Evolutionary conservation across 352 stramenopile species (phyloP).

Genomic region (Phytophthora cactorum): DNA sequence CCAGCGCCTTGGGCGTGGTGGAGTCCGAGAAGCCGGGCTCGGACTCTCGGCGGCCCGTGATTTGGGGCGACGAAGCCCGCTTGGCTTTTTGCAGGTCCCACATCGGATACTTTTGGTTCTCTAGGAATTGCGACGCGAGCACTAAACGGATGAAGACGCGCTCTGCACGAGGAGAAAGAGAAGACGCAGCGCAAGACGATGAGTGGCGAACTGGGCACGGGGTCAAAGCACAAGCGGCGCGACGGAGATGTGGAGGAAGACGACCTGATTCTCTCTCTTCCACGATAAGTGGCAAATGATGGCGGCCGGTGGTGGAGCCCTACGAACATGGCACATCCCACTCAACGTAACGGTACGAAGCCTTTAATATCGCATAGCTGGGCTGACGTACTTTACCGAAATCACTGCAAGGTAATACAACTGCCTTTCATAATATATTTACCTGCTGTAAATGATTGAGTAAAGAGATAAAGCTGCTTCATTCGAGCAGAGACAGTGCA

Average conservation of each 20-base stretch:
- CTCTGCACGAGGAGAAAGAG: slow-evolving; percentile 5
- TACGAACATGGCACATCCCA: slow-evolving; percentile 10
- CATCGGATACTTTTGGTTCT: slow-evolving; percentile 36
- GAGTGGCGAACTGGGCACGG: background rate
- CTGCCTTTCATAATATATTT: background rate
- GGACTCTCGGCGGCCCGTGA: slow-evolving; percentile 56
- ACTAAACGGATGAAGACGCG: slow-evolving; percentile 2
- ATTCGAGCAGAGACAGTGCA: slow-evolving; percentile 10
- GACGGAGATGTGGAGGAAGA: background rate
- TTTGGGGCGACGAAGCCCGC: slow-evolving; percentile 30
- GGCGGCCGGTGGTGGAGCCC: slow-evolving; percentile 17
- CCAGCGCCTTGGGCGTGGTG: slow-evolving; percentile 51
- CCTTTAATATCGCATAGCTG: background rate
- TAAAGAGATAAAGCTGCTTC: slow-evolving; percentile 5
- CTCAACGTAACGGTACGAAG: slow-evolving; percentile 8
- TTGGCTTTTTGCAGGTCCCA: slow-evolving; percentile 61
- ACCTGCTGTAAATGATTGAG: slow-evolving; percentile 1
- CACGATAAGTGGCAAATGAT: slow-evolving; percentile 26
- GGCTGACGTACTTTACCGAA: background rate
- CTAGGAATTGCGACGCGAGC: background rate
- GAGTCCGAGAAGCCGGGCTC: slow-evolving; percentile 54
- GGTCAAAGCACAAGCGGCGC: background rate
- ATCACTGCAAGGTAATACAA: too few relatives aligned
- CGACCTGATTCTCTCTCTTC: slow-evolving; percentile 23
- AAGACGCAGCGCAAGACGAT: slow-evolving; percentile 5